Percentiles rank a stretch among this genome's conserved stretches.
These are phyloP conservation scores for Mortierella sp. DNA, from an alignment of 371 early-diverging fungal genomes.

Conservation along the genomic window DNA sequence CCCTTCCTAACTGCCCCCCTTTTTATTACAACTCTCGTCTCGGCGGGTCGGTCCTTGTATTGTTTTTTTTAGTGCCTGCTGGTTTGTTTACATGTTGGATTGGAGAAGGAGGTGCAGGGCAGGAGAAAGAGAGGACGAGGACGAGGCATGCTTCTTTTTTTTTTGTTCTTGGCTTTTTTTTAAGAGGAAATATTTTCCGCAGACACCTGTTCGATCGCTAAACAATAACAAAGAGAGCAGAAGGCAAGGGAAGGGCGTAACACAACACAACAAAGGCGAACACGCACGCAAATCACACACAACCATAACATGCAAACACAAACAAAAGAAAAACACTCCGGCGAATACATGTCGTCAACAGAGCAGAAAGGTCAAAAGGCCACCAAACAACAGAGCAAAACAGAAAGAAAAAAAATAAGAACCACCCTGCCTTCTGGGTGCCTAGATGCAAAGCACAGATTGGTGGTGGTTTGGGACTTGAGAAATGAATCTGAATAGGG, in stretches of 20 bases:
- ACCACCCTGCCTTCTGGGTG: not conserved
- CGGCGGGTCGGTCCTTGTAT: too few species aligned
- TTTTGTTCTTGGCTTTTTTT: not conserved
- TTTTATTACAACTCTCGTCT: constrained; percentile 5
- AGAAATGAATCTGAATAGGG: not conserved
- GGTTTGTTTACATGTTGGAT: not conserved
- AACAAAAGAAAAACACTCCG: not conserved
- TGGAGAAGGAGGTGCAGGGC: not conserved
- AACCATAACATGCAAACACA: not conserved
- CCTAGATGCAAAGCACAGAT: not conserved
- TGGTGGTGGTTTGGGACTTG: not conserved
- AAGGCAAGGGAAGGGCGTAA: not conserved
- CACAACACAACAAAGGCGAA: not conserved
- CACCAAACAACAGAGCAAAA: too few species aligned
- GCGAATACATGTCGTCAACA: too few species aligned
- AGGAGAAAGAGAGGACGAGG: not conserved
- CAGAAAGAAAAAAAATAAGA: too few species aligned
- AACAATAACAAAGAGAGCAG: not conserved
- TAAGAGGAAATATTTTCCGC: constrained; percentile 4
- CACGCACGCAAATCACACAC: not conserved
- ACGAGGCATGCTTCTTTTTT: not conserved
- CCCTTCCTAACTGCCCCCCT: not conserved
- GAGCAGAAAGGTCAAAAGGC: too few species aligned
- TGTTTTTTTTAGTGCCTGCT: not conserved
- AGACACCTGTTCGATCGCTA: constrained; percentile 4